phyloP scores from a whole-genome alignment of 176 grass and related monocot genomes.

The Avena eriantha region DNA sequence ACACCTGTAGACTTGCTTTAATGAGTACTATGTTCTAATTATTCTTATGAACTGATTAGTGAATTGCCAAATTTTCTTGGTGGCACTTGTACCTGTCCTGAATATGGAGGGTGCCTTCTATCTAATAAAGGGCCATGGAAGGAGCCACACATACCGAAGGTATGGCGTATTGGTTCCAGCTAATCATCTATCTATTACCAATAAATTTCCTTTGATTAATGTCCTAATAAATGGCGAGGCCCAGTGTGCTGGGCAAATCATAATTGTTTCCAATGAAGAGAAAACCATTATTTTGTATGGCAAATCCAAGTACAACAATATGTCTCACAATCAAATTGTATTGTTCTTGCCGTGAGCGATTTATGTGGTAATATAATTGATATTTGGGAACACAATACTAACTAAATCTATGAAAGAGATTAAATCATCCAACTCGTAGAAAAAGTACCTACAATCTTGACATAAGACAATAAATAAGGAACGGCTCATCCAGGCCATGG shows the following conservation, averaged over 20 bases:
- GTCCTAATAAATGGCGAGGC: conserved; percentile 63
- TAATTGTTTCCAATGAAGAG: conserved; percentile 74
- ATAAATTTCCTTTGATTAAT: conserved; percentile 2
- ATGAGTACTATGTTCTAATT: conserved; percentile 27
- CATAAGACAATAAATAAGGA: too few species aligned
- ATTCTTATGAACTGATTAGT: conserved; percentile 44
- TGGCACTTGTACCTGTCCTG: conserved; percentile 82
- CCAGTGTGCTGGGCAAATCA: conserved; percentile 84
- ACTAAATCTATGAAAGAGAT: too few species aligned
- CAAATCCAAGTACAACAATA: conserved; percentile 57
- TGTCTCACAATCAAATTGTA: conserved; percentile 30
- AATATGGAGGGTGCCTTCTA: conserved; percentile 87
- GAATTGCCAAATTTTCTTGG: conserved; percentile 93
- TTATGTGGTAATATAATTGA: background rate
- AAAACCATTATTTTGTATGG: conserved; percentile 79
- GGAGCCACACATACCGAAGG: conserved; percentile 86
- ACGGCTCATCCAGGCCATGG: too few species aligned
- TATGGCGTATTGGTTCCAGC: conserved; percentile 13
- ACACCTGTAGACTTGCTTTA: background rate
- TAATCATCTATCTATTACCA: conserved; percentile 1
- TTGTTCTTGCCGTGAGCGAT: conserved; percentile 13
- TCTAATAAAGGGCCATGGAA: conserved; percentile 96
- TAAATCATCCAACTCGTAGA: too few species aligned
- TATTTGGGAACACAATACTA: too few species aligned
- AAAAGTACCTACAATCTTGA: too few species aligned